phyloP scores from a whole-genome alignment of 305 asterid genomes.

The Solanum chacoense region DNA sequence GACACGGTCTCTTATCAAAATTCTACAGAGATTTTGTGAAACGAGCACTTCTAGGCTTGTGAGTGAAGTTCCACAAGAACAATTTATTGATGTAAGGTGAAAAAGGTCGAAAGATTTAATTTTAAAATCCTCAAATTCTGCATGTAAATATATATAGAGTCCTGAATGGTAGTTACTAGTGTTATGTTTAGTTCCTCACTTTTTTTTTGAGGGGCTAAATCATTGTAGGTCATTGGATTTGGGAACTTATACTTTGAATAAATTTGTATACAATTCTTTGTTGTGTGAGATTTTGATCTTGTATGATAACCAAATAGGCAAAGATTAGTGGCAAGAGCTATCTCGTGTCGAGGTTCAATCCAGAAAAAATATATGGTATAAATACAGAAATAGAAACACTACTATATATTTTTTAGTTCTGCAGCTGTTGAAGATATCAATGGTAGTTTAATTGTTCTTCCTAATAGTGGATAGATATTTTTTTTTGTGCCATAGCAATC shows the following conservation, averaged over 20 bases:
- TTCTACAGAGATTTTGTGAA: constrained; percentile 49
- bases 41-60: constrained; percentile 21
- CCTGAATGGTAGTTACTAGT: neutral
- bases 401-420: neutral
- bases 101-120: neutral
- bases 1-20: constrained; percentile 45
- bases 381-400: neutral
- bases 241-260: neutral
- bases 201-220: constrained; percentile 21
- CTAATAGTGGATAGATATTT: neutral
- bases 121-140: neutral
- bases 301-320: neutral
- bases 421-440: neutral
- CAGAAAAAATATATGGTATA: neutral
- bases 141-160: neutral
- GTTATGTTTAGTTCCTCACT: constrained; percentile 10
- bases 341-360: neutral
- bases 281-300: neutral
- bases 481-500: neutral
- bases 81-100: constrained; percentile 38
- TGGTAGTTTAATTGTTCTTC: neutral
- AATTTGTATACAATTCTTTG: constrained; percentile 6
- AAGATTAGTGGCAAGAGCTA: neutral
- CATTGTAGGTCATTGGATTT: constrained; percentile 6
- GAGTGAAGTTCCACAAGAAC: constrained; percentile 27